Evolutionary conservation across 306 rosid species (phyloP).

Genomic region (Rubus idaeus): DNA sequence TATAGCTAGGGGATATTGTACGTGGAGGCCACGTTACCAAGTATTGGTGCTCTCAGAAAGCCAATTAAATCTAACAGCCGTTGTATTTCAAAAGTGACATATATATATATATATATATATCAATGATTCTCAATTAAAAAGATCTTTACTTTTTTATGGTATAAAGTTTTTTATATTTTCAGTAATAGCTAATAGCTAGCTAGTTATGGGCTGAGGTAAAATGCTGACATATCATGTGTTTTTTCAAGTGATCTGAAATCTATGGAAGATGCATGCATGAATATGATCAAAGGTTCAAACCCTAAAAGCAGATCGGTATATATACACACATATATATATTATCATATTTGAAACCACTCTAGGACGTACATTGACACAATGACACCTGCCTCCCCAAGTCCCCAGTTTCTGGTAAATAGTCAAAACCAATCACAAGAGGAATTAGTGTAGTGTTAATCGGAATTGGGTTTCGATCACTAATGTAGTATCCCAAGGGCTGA

Average conservation of each 20-base stretch:
- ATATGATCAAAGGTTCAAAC: background rate
- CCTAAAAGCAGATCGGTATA: no score
- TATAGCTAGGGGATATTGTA: no score
- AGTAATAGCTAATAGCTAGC: background rate
- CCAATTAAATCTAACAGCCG: background rate
- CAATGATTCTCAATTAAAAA: no score
- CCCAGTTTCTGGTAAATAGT: conserved; percentile 31
- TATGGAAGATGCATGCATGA: background rate
- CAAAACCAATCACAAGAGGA: conserved; percentile 27
- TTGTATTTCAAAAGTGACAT: no score
- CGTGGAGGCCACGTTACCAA: conserved; percentile 4
- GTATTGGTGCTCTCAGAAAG: background rate
- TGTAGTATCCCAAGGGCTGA: background rate
- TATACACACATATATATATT: no score
- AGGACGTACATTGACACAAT: no score
- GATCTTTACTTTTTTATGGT: no score
- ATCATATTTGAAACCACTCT: conserved; percentile 19
- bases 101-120: no score
- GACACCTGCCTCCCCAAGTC: conserved; percentile 30
- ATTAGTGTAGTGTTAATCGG: conserved; percentile 26
- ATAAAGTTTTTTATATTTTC: no score
- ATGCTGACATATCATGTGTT: background rate
- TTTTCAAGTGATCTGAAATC: background rate
- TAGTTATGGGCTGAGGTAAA: background rate
- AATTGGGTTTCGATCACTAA: background rate